A percentile compares a stretch with the other conserved stretches of the same genome.
Conservation (phyloP, 805 yeast species). For the Ogataea neopini region DNA sequence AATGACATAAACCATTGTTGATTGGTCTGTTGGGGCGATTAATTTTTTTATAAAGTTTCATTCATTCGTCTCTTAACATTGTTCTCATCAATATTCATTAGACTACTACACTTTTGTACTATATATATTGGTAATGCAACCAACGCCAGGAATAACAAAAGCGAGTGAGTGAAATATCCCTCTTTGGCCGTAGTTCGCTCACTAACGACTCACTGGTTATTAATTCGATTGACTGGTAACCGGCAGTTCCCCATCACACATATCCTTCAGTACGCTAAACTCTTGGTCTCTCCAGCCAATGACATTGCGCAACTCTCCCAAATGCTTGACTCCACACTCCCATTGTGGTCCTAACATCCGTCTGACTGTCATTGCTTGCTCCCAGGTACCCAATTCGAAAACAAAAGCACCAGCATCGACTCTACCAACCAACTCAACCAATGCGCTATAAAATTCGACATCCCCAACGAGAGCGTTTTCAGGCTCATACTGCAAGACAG, state of each 20-base stretch:
- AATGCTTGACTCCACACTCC: slow-evolving; percentile 57
- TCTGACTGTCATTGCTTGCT: slow-evolving; percentile 47
- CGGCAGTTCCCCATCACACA: slow-evolving; percentile 20
- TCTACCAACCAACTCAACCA: slow-evolving; percentile 45
- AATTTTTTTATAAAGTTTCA: too few relatives aligned
- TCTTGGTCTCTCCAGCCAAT: slow-evolving; percentile 52
- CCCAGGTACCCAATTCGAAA: slow-evolving; percentile 70
- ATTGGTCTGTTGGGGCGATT: too few relatives aligned
- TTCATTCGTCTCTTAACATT: too few relatives aligned
- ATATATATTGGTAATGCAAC: too few relatives aligned
- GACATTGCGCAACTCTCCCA: slow-evolving; percentile 57
- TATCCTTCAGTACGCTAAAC: slow-evolving; percentile 12
- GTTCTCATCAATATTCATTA: too few relatives aligned
- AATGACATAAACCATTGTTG: too few relatives aligned
- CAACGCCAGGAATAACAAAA: too few relatives aligned
- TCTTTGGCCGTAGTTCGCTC: background rate
- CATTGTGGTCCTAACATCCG: slow-evolving; percentile 11
- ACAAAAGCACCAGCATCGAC: slow-evolving; percentile 57
- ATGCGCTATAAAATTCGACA: slow-evolving; percentile 62
- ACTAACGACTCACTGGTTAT: background rate
- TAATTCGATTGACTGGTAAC: background rate
- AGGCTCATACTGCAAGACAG: slow-evolving; percentile 80
- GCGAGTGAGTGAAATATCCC: too few relatives aligned
- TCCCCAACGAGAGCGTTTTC: slow-evolving; percentile 76
- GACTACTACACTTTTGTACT: too few relatives aligned